Evolutionary conservation across 2,329 filamentous ascomycete species (phyloP), one percentile per base, ranked within the genome.

Genomic region (Verticillium tricorpus): DNA sequence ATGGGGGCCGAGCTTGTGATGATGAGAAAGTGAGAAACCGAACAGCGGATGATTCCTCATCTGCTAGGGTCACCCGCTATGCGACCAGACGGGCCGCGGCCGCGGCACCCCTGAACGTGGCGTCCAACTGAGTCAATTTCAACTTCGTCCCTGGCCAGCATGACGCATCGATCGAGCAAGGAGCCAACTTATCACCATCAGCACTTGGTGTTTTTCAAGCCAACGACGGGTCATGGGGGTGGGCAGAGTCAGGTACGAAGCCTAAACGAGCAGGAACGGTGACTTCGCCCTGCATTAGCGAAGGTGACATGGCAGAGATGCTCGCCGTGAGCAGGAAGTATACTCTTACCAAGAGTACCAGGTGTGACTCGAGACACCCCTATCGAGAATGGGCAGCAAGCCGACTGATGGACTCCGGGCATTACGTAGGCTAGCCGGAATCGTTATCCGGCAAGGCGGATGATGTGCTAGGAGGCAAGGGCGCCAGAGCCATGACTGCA

Each of bases 41-140:
- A 50, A 22, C n/a, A 19, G 14, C 19, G 17, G 45, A 50, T n/a
- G 34, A 22, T 50, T 14, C 19, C 45, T 5, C 7, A 5, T n/a
- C 19, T 50, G 45, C 45, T 25, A 22, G 19, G 45, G 45, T 25
- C 58, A 45, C 58, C 52, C n/a, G 28, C 34, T 31, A 60, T 60
- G 58, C 58, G 58, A 60, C 58, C 58, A 54, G 39, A 39, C 58
- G 58, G 58, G 22, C 58, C 58, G 58, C 40, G 45, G 58, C 58
- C 58, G 58, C 58, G 45, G 58, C 58, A 56, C 45, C 35, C 19
- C 58, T 50, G 45, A 25, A n/a, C 45, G n/a, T 50, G 45, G 45
- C 45, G 19, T 50, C n/a, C 45, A 50, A 50, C 45, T 22, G 45
- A 50, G 45, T 50, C 45, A 50, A 50, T 50, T 50, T 50, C 45